Evolutionary conservation across 139 green algal genomes (phyloP).

Genomic region (Chlamydomonas eustigma): DNA sequence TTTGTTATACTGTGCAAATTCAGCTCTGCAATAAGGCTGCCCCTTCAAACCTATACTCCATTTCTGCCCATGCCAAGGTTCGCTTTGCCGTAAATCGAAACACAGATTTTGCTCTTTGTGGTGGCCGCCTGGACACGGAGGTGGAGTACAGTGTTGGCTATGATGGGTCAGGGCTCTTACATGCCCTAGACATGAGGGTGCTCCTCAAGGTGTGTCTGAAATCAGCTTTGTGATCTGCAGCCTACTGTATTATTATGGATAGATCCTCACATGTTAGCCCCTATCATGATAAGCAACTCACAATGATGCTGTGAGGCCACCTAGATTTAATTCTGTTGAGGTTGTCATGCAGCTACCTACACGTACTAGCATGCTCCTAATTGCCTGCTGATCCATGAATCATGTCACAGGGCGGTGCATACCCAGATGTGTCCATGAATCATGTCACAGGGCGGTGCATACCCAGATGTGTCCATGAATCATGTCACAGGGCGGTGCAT

Average conservation of each 20-base stretch:
- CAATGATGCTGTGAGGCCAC: no score
- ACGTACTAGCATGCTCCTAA: neutral
- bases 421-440: neutral
- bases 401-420: neutral
- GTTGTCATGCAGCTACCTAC: neutral
- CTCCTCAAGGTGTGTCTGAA: slow-evolving; percentile 6
- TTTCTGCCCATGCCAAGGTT: no score
- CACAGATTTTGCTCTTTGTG: slow-evolving; percentile 21
- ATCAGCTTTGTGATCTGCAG: neutral
- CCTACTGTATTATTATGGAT: no score
- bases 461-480: neutral
- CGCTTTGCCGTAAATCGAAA: slow-evolving; percentile 23
- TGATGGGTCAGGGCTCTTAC: slow-evolving; percentile 19
- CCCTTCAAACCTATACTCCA: no score
- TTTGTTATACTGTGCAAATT: no score
- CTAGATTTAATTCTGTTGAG: neutral
- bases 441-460: neutral
- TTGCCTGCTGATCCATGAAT: neutral
- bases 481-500: slow-evolving; percentile 10
- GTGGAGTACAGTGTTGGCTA: slow-evolving; percentile 32
- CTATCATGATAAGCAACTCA: no score
- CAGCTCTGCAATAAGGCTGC: no score
- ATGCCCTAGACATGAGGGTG: slow-evolving; percentile 27
- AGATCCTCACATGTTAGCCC: no score
- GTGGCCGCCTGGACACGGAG: slow-evolving; percentile 26